Percentiles rank a stretch among this genome's conserved stretches.
Conservation (phyloP, 2,329 filamentous ascomycete species). For the Zymoseptoria ardabiliae region DNA sequence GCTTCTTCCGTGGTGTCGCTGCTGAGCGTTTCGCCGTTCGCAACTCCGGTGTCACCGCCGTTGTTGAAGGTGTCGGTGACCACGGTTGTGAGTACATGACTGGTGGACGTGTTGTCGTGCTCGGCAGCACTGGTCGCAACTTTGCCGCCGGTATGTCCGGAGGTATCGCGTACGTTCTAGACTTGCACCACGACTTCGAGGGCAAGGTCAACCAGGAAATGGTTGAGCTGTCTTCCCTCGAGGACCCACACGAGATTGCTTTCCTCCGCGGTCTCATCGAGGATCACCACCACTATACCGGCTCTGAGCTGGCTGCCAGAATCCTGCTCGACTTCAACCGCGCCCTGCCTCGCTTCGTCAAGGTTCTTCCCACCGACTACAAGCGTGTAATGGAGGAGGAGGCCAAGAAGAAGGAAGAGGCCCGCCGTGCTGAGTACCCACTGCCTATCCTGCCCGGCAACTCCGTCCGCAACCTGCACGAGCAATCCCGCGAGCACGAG, state of each 20-base stretch:
- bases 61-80: conserved; percentile 93
- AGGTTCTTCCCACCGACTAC: conserved; percentile 90
- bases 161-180: conserved; percentile 90
- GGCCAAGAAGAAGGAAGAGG: conserved; percentile 74
- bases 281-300: conserved; percentile 96
- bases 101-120: conserved; percentile 78
- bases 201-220: conserved; percentile 95
- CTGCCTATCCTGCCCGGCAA: conserved; percentile 68
- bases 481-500: conserved; percentile 47
- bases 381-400: conserved; percentile 86
- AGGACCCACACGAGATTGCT: conserved; percentile 81
- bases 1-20: conserved; percentile 94
- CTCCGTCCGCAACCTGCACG: conserved; percentile 46
- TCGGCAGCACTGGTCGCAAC: conserved; percentile 88
- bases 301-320: conserved; percentile 86
- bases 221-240: conserved; percentile 80
- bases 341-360: conserved; percentile 82
- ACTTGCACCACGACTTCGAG: conserved; percentile 81
- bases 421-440: conserved; percentile 76
- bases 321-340: conserved; percentile 93
- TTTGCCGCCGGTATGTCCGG: conserved; percentile 98
- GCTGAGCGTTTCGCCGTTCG: conserved; percentile 94
- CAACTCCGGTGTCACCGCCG: conserved; percentile 92
- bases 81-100: conserved; percentile 99
- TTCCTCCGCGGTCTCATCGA: conserved; percentile 87